Evolutionary conservation across 768 basidiomycete species (phyloP), one percentile per base, ranked within the genome.

Genomic region (Tylopilus vinaceipallidus): DNA sequence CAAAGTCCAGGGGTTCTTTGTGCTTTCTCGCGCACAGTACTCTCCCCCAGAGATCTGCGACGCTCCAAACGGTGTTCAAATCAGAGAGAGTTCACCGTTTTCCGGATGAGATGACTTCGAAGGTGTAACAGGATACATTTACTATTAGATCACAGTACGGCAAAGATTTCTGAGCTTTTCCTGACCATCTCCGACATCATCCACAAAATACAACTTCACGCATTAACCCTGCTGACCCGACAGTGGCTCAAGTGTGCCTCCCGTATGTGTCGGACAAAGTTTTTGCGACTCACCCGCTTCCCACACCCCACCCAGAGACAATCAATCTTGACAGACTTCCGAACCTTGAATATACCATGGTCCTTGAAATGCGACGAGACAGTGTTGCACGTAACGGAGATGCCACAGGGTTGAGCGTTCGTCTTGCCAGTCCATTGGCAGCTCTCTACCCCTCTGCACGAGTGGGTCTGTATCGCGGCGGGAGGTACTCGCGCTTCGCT

Each of bases 281-380:
- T 55, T 4, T 59, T 51, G 6, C 22, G 30, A 14, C 0, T 0
- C 17, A 43, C 1, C 0, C 0, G 0, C 13, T n/a, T 29, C 3
- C 0, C 0, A 36, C 52, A 55, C 0, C 24, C 52, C 0, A 3
- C 0, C 56, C 52, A 58, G 0, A 2, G 0, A 6, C 57, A 58
- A 0, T 0, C 0, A 3, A 39, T 2, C 24, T 2, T n/a, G 4
- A 0, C 0, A 2, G 5, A 2, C 0, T 14, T 16, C 0, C 10
- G 6, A 1, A 9, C 16, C 0, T 3, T 13, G n/a, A 4, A 33
- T 23, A 58, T 10, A 11, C 13, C 30, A 10, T 57, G 51, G 0
- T 13, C 14, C 10, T 3, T 40, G 17, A 54, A 26, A 16, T 58
- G 57, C 0, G 1, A 4, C 1, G 35, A 1, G 14, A 46, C 8